phyloP scores from a whole-genome alignment of 139 green algal genomes.

The Coelastrella sp. region DNA sequence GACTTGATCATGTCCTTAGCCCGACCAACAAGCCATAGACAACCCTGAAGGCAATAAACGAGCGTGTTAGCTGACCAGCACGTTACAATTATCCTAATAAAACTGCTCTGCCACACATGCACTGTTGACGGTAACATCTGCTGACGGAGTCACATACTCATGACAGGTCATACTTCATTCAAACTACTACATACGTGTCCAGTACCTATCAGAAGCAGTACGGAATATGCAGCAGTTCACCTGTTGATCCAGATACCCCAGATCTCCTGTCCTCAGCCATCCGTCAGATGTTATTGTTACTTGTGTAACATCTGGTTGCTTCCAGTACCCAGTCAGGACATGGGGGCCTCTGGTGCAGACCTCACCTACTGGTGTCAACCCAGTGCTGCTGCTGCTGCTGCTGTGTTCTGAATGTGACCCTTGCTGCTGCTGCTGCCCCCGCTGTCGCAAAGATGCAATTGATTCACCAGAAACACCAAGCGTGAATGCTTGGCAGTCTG shows the following conservation, averaged over 20 bases:
- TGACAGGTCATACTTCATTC: too few species aligned
- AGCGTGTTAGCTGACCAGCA: too few species aligned
- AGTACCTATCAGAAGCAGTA: too few species aligned
- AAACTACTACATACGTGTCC: too few species aligned
- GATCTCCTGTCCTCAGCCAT: constrained; percentile 89
- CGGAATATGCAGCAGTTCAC: too few species aligned
- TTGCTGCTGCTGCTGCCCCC: not conserved
- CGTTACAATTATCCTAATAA: too few species aligned
- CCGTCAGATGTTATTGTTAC: constrained; percentile 50
- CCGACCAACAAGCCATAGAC: constrained; percentile 85
- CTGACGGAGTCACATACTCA: too few species aligned
- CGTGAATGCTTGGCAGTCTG: not conserved
- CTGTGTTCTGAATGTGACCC: not conserved
- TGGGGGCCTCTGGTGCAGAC: not conserved
- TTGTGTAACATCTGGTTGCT: constrained; percentile 1
- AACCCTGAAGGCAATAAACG: constrained; percentile 46
- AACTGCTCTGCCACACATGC: too few species aligned
- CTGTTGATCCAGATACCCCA: constrained; percentile 64
- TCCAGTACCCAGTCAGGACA: constrained; percentile 9
- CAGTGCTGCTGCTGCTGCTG: not conserved
- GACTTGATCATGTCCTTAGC: constrained; percentile 92
- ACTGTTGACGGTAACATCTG: too few species aligned
- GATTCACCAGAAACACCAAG: too few species aligned
- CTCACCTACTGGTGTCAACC: constrained; percentile 22
- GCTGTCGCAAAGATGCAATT: too few species aligned